Conservation (phyloP, 345 rosid genomes). For the Eucalyptus marginata region DNA sequence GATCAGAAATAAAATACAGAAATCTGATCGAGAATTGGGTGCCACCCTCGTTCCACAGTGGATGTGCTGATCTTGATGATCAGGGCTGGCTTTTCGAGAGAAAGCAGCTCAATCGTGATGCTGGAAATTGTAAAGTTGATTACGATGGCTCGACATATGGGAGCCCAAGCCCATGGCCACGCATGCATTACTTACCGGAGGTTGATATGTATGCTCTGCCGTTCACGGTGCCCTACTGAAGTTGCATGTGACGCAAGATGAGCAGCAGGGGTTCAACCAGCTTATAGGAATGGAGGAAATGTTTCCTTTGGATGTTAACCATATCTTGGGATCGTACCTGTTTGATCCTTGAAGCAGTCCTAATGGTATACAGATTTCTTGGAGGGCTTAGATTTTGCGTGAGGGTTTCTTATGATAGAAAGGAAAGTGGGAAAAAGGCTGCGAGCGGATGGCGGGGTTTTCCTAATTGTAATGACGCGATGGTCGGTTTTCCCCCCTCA, state of each 20-base stretch:
- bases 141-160: not conserved
- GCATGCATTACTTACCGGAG: slow-evolving; percentile 18
- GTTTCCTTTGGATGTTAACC: not conserved
- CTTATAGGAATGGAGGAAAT: not conserved
- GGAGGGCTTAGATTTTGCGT: not conserved
- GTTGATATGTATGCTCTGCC: slow-evolving; percentile 36
- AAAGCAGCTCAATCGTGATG: not conserved
- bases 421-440: not conserved
- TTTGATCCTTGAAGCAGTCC: not conserved
- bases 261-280: not conserved
- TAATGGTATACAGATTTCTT: not conserved
- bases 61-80: slow-evolving; percentile 5
- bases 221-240: slow-evolving; percentile 33
- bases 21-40: slow-evolving; percentile 30
- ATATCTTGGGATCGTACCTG: not conserved
- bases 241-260: not conserved
- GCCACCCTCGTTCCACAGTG: slow-evolving; percentile 9
- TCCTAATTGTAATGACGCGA: not conserved
- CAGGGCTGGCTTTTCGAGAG: slow-evolving; percentile 17
- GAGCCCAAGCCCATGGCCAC: slow-evolving; percentile 12
- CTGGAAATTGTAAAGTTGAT: not conserved
- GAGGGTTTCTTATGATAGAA: not conserved
- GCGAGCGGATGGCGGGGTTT: not conserved
- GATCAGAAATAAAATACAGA: slow-evolving; percentile 8
- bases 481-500: not conserved